Evolutionary conservation across 2,329 filamentous ascomycete species (phyloP).

Genomic region (Akanthomyces muscarius): DNA sequence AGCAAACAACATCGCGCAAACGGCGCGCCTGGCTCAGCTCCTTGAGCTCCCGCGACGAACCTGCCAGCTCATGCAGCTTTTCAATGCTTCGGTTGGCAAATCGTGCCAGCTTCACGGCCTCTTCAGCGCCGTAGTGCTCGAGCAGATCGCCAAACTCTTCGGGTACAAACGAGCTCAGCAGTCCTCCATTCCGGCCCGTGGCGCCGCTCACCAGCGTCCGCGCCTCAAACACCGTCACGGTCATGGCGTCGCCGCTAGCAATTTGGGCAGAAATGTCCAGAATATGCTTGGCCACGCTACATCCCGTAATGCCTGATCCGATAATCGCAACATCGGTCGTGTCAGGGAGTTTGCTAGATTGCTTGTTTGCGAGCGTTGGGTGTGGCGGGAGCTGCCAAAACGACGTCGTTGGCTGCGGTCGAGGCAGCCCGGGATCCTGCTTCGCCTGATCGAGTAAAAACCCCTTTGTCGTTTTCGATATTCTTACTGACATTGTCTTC

Average conservation of each 20-base stretch:
- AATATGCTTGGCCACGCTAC: constrained; percentile 25
- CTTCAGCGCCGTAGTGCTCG: constrained; percentile 27
- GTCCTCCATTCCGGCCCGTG: constrained; percentile 30
- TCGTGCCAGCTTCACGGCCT: constrained; percentile 38
- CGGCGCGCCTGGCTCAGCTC: constrained; percentile 22
- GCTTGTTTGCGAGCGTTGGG: constrained; percentile 22
- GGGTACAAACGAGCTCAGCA: constrained; percentile 31
- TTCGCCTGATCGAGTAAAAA: background rate
- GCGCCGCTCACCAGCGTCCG: constrained; percentile 28
- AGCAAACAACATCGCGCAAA: constrained; percentile 7
- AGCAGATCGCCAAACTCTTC: constrained; percentile 34
- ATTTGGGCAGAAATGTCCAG: constrained; percentile 20
- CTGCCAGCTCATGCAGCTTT: constrained; percentile 21
- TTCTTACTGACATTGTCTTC: background rate
- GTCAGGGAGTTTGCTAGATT: constrained; percentile 22
- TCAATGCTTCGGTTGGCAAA: constrained; percentile 40
- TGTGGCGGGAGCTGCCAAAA: constrained; percentile 27
- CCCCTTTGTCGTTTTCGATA: background rate
- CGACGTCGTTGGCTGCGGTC: constrained; percentile 23
- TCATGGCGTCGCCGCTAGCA: background rate
- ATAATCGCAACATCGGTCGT: constrained; percentile 26
- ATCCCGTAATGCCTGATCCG: constrained; percentile 31
- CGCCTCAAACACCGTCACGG: constrained; percentile 27
- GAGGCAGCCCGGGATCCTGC: constrained; percentile 25
- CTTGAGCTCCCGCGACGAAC: constrained; percentile 19